These are phyloP conservation scores for Kodamaea sagamina DNA, from an alignment of 805 yeast genomes.

Conservation along the genomic window DNA sequence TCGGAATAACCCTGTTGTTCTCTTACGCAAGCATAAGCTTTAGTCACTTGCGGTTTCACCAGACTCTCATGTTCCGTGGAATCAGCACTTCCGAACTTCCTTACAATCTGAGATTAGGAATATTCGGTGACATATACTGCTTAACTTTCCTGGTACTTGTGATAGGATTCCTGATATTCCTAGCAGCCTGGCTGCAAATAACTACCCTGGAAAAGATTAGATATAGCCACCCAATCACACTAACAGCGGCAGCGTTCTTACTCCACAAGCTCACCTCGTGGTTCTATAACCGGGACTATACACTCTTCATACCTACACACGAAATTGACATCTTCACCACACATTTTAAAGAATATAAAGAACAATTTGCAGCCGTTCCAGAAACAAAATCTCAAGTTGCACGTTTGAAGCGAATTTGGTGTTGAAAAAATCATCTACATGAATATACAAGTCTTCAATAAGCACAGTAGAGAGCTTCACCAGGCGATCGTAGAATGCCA, in stretches of 20 bases:
- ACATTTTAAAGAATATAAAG: not conserved
- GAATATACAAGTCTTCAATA: not conserved
- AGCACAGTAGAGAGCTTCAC: slow-evolving; percentile 10
- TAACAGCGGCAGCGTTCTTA: not conserved
- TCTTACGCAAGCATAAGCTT: not conserved
- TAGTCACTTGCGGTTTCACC: slow-evolving; percentile 6
- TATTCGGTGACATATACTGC: not conserved
- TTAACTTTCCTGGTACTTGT: not conserved
- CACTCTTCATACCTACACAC: not conserved
- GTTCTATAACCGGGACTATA: not conserved
- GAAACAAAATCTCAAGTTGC: not conserved
- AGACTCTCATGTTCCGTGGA: not conserved
- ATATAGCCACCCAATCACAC: not conserved
- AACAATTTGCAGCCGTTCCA: slow-evolving; percentile 7
- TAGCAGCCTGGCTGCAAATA: slow-evolving; percentile 5
- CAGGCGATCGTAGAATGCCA: slow-evolving; percentile 14
- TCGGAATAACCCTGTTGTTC: not conserved
- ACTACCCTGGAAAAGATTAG: not conserved
- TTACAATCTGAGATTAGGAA: not conserved
- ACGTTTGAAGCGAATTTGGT: slow-evolving; percentile 4
- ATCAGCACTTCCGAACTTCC: not conserved
- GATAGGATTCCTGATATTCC: not conserved
- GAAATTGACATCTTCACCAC: slow-evolving; percentile 1
- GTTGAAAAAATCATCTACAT: not conserved
- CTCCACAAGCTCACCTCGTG: not conserved